Evolutionary conservation across 495 filamentous ascomycete species (phyloP).

Genomic region (Zalerion maritima): DNA sequence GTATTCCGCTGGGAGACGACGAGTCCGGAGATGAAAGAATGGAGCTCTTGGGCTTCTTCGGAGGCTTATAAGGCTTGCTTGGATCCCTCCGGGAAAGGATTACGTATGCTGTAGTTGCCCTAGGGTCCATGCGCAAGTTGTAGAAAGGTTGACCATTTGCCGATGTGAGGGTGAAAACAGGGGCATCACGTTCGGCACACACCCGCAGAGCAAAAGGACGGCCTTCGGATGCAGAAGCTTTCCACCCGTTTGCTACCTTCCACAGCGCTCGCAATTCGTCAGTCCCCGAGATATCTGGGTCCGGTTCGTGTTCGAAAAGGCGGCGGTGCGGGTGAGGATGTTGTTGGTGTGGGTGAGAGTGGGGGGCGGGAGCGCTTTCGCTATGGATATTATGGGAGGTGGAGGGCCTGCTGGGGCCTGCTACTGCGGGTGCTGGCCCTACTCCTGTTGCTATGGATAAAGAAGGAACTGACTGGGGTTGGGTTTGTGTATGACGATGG

Average conservation of each 20-base stretch:
- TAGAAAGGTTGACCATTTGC: constrained; percentile 33
- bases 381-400: too few species aligned
- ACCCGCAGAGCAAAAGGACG: constrained; percentile 36
- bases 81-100: constrained; percentile 39
- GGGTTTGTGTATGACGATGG: too few species aligned
- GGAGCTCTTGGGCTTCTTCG: constrained; percentile 8
- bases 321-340: too few species aligned
- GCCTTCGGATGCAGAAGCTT: constrained; percentile 32
- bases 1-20: too few species aligned
- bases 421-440: too few species aligned
- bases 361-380: too few species aligned
- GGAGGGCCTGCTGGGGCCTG: too few species aligned
- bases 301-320: too few species aligned
- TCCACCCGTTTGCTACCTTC: constrained; percentile 43
- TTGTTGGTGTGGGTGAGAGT: too few species aligned
- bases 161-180: constrained; percentile 37
- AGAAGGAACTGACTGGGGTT: too few species aligned
- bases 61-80: constrained; percentile 29
- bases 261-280: constrained; percentile 37
- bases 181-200: constrained; percentile 30
- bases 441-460: too few species aligned
- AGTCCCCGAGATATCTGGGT: too few species aligned
- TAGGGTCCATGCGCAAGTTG: constrained; percentile 36
- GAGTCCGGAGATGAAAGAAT: constrained; percentile 13
- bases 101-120: constrained; percentile 37